Conservation (phyloP, 1,284 basidiomycete species). For the Porphyrellus sp. region DNA sequence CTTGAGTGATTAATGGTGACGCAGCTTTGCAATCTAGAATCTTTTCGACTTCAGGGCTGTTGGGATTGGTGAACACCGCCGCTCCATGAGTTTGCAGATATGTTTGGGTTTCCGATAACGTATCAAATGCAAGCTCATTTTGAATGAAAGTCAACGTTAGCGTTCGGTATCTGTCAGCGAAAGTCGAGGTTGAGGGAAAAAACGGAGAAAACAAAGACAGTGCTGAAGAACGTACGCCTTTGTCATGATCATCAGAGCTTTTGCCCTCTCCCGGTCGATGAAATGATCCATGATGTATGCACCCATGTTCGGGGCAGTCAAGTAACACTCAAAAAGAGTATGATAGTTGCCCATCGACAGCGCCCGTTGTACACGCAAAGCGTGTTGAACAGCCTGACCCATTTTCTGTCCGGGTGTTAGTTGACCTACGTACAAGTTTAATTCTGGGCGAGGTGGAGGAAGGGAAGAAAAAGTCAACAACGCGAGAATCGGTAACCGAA, state of each 20-base stretch:
- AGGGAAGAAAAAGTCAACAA: conserved; percentile 11
- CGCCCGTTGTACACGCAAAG: conserved; percentile 85
- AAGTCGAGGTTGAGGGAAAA: conserved; percentile 5
- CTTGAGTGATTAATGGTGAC: conserved; percentile 49
- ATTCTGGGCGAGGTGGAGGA: conserved; percentile 54
- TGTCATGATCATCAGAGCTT: conserved; percentile 85
- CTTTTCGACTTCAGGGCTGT: conserved; percentile 56
- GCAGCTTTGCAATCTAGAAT: conserved; percentile 66
- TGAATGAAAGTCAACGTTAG: conserved; percentile 78
- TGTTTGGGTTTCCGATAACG: conserved; percentile 55
- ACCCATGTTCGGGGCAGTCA: conserved; percentile 92
- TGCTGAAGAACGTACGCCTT: conserved; percentile 68
- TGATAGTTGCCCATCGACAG: conserved; percentile 93
- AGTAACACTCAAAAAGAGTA: conserved; percentile 84
- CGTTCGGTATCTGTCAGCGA: conserved; percentile 64
- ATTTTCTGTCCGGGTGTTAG: conserved; percentile 88
- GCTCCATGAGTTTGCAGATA: conserved; percentile 76
- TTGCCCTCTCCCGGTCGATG: conserved; percentile 86
- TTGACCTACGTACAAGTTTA: conserved; percentile 94
- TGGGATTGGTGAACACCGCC: conserved; percentile 66
- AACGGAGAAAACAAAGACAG: neutral
- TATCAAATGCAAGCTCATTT: conserved; percentile 83
- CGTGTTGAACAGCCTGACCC: conserved; percentile 80
- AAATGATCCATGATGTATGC: conserved; percentile 99
- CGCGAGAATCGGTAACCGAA: neutral